phyloP scores from a whole-genome alignment of 148 eudicot species.

The Fagopyrum esculentum region DNA sequence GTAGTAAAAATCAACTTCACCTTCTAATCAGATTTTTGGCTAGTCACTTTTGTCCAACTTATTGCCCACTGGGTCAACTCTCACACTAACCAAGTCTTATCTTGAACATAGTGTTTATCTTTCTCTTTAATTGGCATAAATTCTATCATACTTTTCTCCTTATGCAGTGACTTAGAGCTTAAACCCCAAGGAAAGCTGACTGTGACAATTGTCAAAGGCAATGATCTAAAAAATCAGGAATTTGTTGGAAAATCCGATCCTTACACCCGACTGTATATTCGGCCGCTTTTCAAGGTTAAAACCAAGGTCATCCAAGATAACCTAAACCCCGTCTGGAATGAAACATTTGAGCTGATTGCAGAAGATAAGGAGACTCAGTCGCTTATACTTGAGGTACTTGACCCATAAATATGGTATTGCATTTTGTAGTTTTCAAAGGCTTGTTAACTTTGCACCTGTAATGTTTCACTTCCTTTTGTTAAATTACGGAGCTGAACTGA shows the following conservation, averaged over 20 bases:
- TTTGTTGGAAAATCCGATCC: constrained; percentile 98
- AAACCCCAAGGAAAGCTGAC: constrained; percentile 86
- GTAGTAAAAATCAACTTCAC: too few relatives aligned
- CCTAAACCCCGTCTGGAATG: constrained; percentile 90
- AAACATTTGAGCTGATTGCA: constrained; percentile 73
- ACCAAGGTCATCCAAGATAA: constrained; percentile 75
- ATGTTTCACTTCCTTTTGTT: neutral
- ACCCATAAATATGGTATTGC: neutral
- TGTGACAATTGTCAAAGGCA: constrained; percentile 76
- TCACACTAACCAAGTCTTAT: neutral
- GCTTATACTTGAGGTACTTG: constrained; percentile 64
- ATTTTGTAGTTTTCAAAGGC: neutral
- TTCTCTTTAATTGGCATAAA: neutral
- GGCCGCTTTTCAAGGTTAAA: constrained; percentile 81
- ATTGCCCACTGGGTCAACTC: neutral
- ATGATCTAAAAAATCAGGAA: constrained; percentile 81
- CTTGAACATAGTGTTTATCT: neutral
- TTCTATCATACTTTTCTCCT: neutral
- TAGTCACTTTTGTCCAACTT: too few relatives aligned
- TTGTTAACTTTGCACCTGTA: neutral
- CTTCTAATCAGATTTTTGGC: too few relatives aligned
- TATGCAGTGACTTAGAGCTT: constrained; percentile 94
- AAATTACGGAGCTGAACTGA: neutral
- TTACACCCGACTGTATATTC: constrained; percentile 54
- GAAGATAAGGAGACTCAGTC: constrained; percentile 97